phyloP scores from a whole-genome alignment of 2,329 filamentous ascomycete genomes.

The Fusarium anguioides region DNA sequence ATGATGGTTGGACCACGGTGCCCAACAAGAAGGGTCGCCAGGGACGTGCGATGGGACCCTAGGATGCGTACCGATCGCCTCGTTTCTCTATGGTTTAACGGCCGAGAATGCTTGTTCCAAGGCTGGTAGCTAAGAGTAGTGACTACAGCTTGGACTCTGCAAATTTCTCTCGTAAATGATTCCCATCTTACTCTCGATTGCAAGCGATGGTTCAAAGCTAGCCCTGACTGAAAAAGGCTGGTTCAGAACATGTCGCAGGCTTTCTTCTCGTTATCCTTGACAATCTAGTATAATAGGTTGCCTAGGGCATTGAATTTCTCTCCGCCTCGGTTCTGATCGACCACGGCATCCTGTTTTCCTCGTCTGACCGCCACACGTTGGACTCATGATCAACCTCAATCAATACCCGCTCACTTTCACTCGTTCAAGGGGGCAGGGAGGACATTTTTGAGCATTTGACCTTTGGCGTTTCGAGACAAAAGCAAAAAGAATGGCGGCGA shows the following conservation, averaged over 20 bases:
- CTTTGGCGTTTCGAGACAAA: constrained; percentile 48
- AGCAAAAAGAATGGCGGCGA: constrained; percentile 48
- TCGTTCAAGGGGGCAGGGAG: constrained; percentile 27
- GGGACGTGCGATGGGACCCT: constrained; percentile 48
- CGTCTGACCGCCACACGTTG: constrained; percentile 43
- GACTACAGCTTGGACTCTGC: constrained; percentile 33
- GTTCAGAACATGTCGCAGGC: not conserved
- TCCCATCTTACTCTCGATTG: constrained; percentile 35
- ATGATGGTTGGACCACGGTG: constrained; percentile 71
- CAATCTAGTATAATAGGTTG: constrained; percentile 12
- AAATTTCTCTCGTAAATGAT: constrained; percentile 35
- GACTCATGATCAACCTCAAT: constrained; percentile 40
- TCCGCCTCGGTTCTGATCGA: constrained; percentile 29
- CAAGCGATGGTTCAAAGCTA: constrained; percentile 4
- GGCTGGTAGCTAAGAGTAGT: constrained; percentile 36
- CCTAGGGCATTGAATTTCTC: constrained; percentile 28
- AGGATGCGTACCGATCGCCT: constrained; percentile 52
- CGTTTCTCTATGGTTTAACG: constrained; percentile 51
- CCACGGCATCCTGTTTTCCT: constrained; percentile 38
- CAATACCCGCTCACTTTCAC: constrained; percentile 7
- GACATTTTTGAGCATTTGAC: constrained; percentile 46
- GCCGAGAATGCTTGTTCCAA: constrained; percentile 50
- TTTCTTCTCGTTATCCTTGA: constrained; percentile 29
- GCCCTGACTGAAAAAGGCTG: no score
- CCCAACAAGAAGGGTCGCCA: constrained; percentile 53